Evolutionary conservation across 495 filamentous ascomycete genomes (phyloP).

Genomic region (Saxophila tyrrhenica): DNA sequence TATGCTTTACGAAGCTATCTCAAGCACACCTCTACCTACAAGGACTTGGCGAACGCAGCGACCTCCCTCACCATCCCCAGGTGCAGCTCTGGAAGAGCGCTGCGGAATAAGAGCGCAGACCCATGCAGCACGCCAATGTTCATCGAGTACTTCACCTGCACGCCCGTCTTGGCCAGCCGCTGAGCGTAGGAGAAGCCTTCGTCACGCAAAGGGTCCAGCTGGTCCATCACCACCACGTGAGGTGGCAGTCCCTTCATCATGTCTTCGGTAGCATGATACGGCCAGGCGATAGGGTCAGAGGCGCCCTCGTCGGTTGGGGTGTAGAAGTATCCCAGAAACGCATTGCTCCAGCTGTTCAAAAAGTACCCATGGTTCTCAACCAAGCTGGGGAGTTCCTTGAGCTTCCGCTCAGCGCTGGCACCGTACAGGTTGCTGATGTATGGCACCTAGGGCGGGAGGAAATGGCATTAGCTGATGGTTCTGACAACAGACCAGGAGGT

Average conservation of each 20-base stretch:
- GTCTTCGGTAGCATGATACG: slow-evolving; percentile 15
- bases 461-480: too few species aligned
- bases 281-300: slow-evolving; percentile 19
- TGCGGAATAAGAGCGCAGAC: slow-evolving; percentile 6
- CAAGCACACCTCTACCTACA: background rate
- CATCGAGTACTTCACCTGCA: slow-evolving; percentile 5
- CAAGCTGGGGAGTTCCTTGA: slow-evolving; percentile 15
- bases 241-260: slow-evolving; percentile 17
- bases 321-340: slow-evolving; percentile 8
- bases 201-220: slow-evolving; percentile 19
- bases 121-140: slow-evolving; percentile 19
- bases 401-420: slow-evolving; percentile 4
- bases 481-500: too few species aligned
- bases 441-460: too few species aligned
- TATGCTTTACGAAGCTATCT: too few species aligned
- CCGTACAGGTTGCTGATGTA: slow-evolving; percentile 13
- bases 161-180: slow-evolving; percentile 13
- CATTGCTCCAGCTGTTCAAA: slow-evolving; percentile 1
- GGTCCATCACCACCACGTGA: slow-evolving; percentile 8
- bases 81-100: slow-evolving; percentile 9
- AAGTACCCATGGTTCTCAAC: slow-evolving; percentile 19
- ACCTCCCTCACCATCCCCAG: background rate
- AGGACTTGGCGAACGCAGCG: slow-evolving; percentile 5
- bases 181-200: slow-evolving; percentile 12
- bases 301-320: slow-evolving; percentile 4